A percentile compares a stretch with the other conserved stretches of the same genome.
These are phyloP conservation scores for Pestalotiopsis sp. DNA, from an alignment of 2,329 filamentous ascomycete species.

Conservation along the genomic window DNA sequence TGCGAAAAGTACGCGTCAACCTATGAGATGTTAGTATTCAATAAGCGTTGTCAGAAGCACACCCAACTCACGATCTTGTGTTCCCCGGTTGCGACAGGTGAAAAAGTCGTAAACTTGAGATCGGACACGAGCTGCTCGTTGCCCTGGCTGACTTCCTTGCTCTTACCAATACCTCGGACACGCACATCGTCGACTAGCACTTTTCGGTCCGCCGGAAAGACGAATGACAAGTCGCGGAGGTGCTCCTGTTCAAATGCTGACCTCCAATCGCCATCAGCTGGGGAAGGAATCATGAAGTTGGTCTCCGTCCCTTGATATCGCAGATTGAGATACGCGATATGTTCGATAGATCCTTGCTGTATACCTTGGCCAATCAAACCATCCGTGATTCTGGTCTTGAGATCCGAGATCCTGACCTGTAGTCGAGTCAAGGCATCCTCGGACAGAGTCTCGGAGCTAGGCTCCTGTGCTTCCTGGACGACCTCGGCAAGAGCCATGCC, in stretches of 20 bases:
- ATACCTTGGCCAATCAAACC: slow-evolving; percentile 48
- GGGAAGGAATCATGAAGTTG: slow-evolving; percentile 39
- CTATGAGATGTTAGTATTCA: slow-evolving; percentile 16
- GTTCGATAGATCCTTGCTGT: slow-evolving; percentile 38
- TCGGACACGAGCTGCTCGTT: slow-evolving; percentile 25
- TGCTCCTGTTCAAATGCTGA: slow-evolving; percentile 16
- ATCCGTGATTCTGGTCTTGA: slow-evolving; percentile 33
- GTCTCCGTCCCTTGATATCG: slow-evolving; percentile 46
- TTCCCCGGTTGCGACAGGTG: slow-evolving; percentile 10
- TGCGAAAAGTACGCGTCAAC: slow-evolving; percentile 22
- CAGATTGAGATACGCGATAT: slow-evolving; percentile 45
- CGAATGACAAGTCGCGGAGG: slow-evolving; percentile 14
- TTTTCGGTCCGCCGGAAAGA: slow-evolving; percentile 12
- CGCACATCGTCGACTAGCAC: slow-evolving; percentile 11
- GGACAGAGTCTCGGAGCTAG: slow-evolving; percentile 27
- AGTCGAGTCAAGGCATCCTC: slow-evolving; percentile 17
- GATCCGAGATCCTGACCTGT: slow-evolving; percentile 26
- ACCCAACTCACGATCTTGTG: slow-evolving; percentile 3
- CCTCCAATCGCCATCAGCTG: slow-evolving; percentile 15
- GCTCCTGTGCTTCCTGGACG: slow-evolving; percentile 38
- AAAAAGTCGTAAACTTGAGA: slow-evolving; percentile 17
- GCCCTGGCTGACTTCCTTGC: slow-evolving; percentile 11
- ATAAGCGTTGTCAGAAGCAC: neutral
- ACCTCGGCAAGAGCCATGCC: slow-evolving; percentile 43
- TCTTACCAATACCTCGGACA: slow-evolving; percentile 14